phyloP scores from a whole-genome alignment of 345 rosid genomes.

The Citropsis articulata region DNA sequence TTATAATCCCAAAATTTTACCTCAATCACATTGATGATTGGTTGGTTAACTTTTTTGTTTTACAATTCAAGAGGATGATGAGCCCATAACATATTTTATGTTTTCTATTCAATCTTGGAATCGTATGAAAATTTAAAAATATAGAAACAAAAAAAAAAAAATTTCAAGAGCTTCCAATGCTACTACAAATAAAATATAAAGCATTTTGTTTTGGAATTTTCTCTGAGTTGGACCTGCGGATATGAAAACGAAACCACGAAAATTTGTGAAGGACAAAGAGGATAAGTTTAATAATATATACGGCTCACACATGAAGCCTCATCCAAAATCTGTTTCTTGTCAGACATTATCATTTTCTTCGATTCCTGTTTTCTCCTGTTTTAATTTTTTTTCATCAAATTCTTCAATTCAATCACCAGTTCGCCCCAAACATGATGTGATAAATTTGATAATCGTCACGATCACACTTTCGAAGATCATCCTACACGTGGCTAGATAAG shows the following conservation, averaged over 20 bases:
- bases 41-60: too few relatives aligned
- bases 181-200: background rate
- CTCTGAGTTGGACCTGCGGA: background rate
- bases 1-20: too few relatives aligned
- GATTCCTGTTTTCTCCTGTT: background rate
- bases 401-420: too few relatives aligned
- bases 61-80: too few relatives aligned
- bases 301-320: constrained; percentile 1
- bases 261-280: background rate
- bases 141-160: too few relatives aligned
- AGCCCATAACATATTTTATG: too few relatives aligned
- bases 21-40: too few relatives aligned
- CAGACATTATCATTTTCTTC: background rate
- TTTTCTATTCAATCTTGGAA: too few relatives aligned
- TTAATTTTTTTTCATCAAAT: too few relatives aligned
- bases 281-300: background rate
- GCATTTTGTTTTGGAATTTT: background rate
- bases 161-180: background rate
- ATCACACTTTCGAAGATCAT: constrained; percentile 3
- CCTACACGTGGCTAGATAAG: background rate
- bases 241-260: background rate
- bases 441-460: background rate
- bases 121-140: too few relatives aligned
- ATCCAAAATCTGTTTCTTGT: background rate
- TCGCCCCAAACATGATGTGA: background rate